Base-by-base conservation (phyloP, 306 rosid genomes). In the Erythrophleum fordii region DNA sequence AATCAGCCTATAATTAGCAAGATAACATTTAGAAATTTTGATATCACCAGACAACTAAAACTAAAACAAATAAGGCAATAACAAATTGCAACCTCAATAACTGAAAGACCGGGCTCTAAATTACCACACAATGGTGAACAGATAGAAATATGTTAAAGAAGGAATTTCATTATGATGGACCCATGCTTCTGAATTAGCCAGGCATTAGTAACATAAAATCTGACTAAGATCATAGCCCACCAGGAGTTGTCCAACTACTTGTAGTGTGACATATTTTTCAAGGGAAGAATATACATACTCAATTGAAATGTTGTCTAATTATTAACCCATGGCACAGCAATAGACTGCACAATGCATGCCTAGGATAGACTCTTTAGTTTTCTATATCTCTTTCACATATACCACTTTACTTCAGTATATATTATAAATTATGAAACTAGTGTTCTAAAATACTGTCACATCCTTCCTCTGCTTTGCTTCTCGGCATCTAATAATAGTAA, bases 1-100 rank as follows among this genome's bases (percentile, higher is more conserved):
- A 78, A 95, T 90, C 85, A 89, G 79, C 93, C 99, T 95, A 68
- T 77, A 88, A 35, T 73, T 72, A 66, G 77, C 70, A 74, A 64
- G 53, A 55, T 31, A 77, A 41, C 48, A 81, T 59, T 67, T 60
- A 79, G 58, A 39, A 72, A 16, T 14, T 64, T 22, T 56, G 45
- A 76, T 80, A 70, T 56, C 31, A 77, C 58, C 45, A 76, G 46
- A 71, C 56, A 75, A 52, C n/a, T 34, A 59, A 26, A 59, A 61
- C 14, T 46, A 56, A 64, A 81, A 64, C 29, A 18, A 69, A 81
- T n/a, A 18, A 70, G 22, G 28, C 20, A 5, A 58, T 41, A 41
- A 49, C 46, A 53, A 69, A 65, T 55, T 73, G 39, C 59, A 66
- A 83, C 9, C 29, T 25, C 16, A 58, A 51, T 18, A 60, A 73